These are phyloP conservation scores for Hypoxylon sp. DNA, from an alignment of 2,329 filamentous ascomycete species.

Conservation along the genomic window DNA sequence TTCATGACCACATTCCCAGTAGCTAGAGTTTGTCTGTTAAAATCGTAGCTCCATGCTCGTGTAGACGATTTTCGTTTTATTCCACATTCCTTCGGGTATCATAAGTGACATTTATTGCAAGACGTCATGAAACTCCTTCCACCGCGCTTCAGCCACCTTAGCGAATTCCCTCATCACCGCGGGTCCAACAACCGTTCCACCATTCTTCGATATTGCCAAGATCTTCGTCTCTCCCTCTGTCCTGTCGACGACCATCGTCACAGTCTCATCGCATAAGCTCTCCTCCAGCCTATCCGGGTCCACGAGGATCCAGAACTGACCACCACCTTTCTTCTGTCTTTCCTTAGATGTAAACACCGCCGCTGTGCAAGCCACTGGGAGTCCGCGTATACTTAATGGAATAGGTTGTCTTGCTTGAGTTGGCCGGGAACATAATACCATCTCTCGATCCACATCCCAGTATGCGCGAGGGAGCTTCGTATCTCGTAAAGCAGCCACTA, in stretches of 20 bases:
- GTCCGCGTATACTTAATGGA: slow-evolving; percentile 71
- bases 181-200: slow-evolving; percentile 78
- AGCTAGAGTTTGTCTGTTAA: neutral
- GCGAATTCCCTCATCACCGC: slow-evolving; percentile 73
- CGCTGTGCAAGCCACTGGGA: slow-evolving; percentile 84
- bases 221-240: slow-evolving; percentile 69
- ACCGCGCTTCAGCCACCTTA: slow-evolving; percentile 72
- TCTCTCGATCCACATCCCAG: slow-evolving; percentile 87
- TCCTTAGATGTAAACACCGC: slow-evolving; percentile 80
- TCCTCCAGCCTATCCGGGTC: slow-evolving; percentile 96
- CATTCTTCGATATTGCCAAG: slow-evolving; percentile 84
- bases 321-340: slow-evolving; percentile 61
- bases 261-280: slow-evolving; percentile 82
- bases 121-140: slow-evolving; percentile 66
- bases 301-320: slow-evolving; percentile 80
- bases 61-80: slow-evolving; percentile 4
- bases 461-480: slow-evolving; percentile 82
- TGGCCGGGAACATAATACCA: slow-evolving; percentile 77
- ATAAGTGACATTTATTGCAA: slow-evolving; percentile 36
- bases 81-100: slow-evolving; percentile 43
- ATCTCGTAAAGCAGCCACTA: slow-evolving; percentile 84
- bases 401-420: slow-evolving; percentile 59
- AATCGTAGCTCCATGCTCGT: neutral
- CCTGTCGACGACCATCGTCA: slow-evolving; percentile 85
- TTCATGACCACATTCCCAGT: neutral